A percentile compares a stretch with the other conserved stretches of the same genome.
Evolutionary conservation across 805 yeast species (phyloP).

Genomic region (Spathaspora gorwiae): DNA sequence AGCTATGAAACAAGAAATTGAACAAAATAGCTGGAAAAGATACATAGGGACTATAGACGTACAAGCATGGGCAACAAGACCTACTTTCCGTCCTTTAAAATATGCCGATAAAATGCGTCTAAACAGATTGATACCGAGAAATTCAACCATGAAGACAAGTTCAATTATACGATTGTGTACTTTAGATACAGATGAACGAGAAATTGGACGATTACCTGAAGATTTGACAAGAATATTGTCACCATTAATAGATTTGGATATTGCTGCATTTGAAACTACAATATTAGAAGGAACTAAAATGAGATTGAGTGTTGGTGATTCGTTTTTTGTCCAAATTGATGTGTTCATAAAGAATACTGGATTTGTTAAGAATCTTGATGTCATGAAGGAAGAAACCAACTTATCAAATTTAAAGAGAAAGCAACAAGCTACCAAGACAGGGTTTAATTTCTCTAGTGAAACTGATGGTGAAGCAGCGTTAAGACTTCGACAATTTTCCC

Average conservation of each 20-base stretch:
- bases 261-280: constrained; percentile 52
- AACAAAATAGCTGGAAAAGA: constrained; percentile 24
- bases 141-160: constrained; percentile 18
- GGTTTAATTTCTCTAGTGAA: constrained; percentile 37
- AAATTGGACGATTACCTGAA: constrained; percentile 74
- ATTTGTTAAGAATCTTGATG: constrained; percentile 17
- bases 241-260: constrained; percentile 55
- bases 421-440: neutral
- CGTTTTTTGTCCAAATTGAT: constrained; percentile 65
- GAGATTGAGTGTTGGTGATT: constrained; percentile 68
- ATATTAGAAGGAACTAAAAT: constrained; percentile 53
- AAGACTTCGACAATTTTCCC: constrained; percentile 51
- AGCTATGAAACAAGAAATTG: constrained; percentile 8
- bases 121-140: constrained; percentile 28
- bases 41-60: constrained; percentile 59
- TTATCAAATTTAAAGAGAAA: neutral
- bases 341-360: constrained; percentile 48
- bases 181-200: constrained; percentile 31
- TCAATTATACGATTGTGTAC: constrained; percentile 34
- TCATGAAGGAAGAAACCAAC: constrained; percentile 6
- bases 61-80: constrained; percentile 70
- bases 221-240: constrained; percentile 61
- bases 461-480: constrained; percentile 48
- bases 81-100: constrained; percentile 44
- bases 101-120: constrained; percentile 42